phyloP scores from a whole-genome alignment of 805 yeast species.

The Cyberlindnera galapagoensis region DNA sequence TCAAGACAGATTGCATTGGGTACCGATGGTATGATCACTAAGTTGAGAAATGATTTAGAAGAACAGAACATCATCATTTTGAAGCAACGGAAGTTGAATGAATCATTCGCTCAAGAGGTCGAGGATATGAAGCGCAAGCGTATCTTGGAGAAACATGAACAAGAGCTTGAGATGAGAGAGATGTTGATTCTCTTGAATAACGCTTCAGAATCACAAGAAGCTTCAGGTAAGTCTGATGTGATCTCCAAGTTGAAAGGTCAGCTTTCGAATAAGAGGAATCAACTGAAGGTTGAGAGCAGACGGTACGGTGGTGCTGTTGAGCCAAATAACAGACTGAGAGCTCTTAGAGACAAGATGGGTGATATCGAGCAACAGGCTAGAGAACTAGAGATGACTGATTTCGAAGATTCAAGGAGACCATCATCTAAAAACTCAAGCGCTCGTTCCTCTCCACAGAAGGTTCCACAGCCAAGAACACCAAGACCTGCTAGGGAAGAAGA shows the following conservation, averaged over 20 bases:
- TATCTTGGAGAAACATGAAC: constrained; percentile 63
- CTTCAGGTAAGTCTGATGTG: constrained; percentile 28
- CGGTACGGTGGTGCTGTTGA: constrained; percentile 52
- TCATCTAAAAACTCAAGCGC: constrained; percentile 14
- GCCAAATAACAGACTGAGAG: constrained; percentile 70
- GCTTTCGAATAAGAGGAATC: constrained; percentile 32
- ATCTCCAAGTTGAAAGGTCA: constrained; percentile 34
- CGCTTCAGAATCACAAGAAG: constrained; percentile 25
- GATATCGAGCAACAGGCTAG: constrained; percentile 78
- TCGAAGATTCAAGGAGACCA: constrained; percentile 43
- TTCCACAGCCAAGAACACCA: constrained; percentile 18
- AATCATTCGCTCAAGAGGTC: constrained; percentile 52
- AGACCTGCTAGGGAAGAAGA: constrained; percentile 40
- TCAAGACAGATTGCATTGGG: constrained; percentile 66
- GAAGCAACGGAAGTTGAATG: constrained; percentile 55
- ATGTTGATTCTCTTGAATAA: constrained; percentile 58
- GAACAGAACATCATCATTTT: constrained; percentile 56
- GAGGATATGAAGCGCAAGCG: constrained; percentile 53
- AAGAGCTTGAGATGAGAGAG: constrained; percentile 72
- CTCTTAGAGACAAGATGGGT: constrained; percentile 78
- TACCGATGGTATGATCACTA: constrained; percentile 63
- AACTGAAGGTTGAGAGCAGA: constrained; percentile 36
- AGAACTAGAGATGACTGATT: constrained; percentile 80
- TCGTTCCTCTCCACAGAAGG: constrained; percentile 23
- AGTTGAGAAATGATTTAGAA: constrained; percentile 51